A percentile compares a stretch with the other conserved stretches of the same genome.
These are phyloP conservation scores for Starmerella asiatica DNA, from an alignment of 805 yeast genomes.

Conservation along the genomic window DNA sequence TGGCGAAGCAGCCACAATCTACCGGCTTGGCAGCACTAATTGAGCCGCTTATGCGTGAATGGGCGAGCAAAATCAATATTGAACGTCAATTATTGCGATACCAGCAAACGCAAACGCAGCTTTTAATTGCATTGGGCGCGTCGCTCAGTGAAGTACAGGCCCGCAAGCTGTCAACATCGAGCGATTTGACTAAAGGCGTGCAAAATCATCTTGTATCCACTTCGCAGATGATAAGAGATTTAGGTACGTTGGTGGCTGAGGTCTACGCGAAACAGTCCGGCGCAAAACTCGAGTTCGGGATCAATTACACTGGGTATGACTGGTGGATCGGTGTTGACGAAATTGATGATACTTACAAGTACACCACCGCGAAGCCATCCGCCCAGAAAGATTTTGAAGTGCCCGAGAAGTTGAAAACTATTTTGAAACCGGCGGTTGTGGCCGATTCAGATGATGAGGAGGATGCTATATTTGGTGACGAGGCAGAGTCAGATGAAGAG, in stretches of 20 bases:
- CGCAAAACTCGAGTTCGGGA: conserved; percentile 22
- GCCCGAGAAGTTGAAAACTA: neutral
- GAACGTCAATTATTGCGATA: conserved; percentile 29
- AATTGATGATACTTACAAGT: conserved; percentile 2
- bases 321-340: conserved; percentile 18
- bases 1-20: conserved; percentile 6
- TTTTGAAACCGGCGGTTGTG: neutral
- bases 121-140: conserved; percentile 31
- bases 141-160: conserved; percentile 21
- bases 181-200: conserved; percentile 37
- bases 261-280: conserved; percentile 20
- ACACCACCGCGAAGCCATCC: neutral
- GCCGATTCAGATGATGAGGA: conserved; percentile 21
- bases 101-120: conserved; percentile 40
- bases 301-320: conserved; percentile 14
- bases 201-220: conserved; percentile 42
- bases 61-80: conserved; percentile 32
- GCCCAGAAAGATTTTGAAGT: neutral
- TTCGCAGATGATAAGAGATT: conserved; percentile 33
- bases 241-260: conserved; percentile 51
- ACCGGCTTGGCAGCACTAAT: conserved; percentile 2
- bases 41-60: conserved; percentile 18
- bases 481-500: conserved; percentile 21
- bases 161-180: conserved; percentile 27
- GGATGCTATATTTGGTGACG: conserved; percentile 12